A percentile compares a stretch with the other conserved stretches of the same genome.
Conservation (phyloP, 2,329 filamentous ascomycete species). For the Botrytis hyacinthi region DNA sequence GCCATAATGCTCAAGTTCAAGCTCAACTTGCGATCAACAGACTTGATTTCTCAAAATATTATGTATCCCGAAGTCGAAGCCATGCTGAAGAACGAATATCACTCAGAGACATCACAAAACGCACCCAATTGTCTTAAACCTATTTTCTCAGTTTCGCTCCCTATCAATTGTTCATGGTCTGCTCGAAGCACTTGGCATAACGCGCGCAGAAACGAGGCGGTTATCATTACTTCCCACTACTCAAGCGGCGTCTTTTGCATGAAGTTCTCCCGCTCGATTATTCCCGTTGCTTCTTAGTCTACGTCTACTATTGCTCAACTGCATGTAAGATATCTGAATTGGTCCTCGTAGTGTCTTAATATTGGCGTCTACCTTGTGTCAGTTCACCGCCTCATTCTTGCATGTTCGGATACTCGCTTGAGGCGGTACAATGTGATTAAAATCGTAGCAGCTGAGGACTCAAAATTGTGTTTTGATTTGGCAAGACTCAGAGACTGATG, state of each 20-base stretch:
- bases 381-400: background rate
- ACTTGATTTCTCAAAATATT: background rate
- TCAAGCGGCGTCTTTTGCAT: background rate
- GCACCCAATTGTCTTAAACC: background rate
- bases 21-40: background rate
- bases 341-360: background rate
- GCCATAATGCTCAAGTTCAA: background rate
- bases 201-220: background rate
- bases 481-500: background rate
- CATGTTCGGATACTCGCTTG: background rate
- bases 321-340: background rate
- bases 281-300: background rate
- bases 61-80: background rate
- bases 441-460: constrained; percentile 1
- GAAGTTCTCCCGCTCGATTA: background rate
- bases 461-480: background rate
- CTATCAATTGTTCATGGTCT: background rate
- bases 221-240: background rate
- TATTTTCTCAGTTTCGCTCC: background rate
- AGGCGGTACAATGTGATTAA: constrained; percentile 5
- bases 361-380: background rate
- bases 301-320: background rate
- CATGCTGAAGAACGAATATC: background rate
- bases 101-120: background rate
- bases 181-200: background rate